Evolutionary conservation across 2,329 filamentous ascomycete genomes (phyloP), one percentile per base, ranked within the genome.

Genomic region (Albophoma yamanashiensis): DNA sequence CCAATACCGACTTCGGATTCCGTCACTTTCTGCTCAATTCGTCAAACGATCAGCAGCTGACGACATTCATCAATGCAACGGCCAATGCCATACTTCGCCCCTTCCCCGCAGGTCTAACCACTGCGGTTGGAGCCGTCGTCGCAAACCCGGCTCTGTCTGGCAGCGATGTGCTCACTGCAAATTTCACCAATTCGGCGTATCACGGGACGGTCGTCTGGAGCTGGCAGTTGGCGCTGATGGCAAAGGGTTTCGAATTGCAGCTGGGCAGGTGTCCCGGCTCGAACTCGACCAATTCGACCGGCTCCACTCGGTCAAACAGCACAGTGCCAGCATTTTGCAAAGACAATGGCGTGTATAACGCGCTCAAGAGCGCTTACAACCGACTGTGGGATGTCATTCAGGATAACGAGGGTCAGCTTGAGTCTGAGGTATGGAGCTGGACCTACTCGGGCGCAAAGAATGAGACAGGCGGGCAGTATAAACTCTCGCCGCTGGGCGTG

Each of bases 211-310:
- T 89, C 0, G 75, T 88, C 1, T 88, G 84, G 85, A 79, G 78
- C 53, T 88, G 84, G 83, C 84, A 83, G 59, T 72, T 87, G 4
- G 79, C 83, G 0, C 85, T 88, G 78, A 85, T 87, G 80, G 84
- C 81, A 0, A 78, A 78, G 12, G 85, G 85, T 0, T 69, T 88
- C 0, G 79, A 84, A 60, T 70, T 76, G 2, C 85, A 88, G 64
- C 74, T 88, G 6, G 76, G 67, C 1, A 75, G 84, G 2, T 88
- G 83, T 36, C 67, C 50, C 38, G 27, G 61, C 15, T 42, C 45
- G 3, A 59, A 52, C n/a, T 4, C 15, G 7, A 22, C 9, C 20
- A 45, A 45, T 27, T 17, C 45, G 31, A 22, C 47, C 55, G 52
- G 2, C 45, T 47, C 50, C 50, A 20, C 40, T 2, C 58, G 67